A percentile compares a stretch with the other conserved stretches of the same genome.
These are phyloP conservation scores for Eucalyptus brandiana DNA, from an alignment of 345 rosid species.

Conservation along the genomic window DNA sequence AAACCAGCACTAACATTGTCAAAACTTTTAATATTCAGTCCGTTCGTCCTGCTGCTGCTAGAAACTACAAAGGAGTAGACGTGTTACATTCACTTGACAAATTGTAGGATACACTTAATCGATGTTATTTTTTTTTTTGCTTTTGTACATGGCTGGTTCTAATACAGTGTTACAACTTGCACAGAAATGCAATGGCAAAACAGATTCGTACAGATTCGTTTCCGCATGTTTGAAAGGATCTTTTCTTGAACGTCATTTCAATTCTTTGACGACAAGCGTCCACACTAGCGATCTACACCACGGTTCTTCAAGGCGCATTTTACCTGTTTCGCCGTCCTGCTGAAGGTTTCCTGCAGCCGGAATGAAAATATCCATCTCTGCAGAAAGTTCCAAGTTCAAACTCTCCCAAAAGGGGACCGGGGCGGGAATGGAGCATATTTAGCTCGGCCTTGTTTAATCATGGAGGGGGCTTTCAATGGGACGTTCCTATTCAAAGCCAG, in stretches of 20 bases:
- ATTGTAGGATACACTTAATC: background rate
- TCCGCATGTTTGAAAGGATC: background rate
- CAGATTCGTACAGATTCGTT: background rate
- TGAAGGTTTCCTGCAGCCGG: background rate
- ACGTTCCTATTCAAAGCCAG: background rate
- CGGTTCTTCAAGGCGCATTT: background rate
- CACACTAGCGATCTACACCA: background rate
- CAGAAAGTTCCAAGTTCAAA: constrained; percentile 4
- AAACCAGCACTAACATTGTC: background rate
- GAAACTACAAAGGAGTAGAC: background rate
- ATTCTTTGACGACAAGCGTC: background rate
- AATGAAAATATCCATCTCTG: background rate
- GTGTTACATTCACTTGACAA: background rate
- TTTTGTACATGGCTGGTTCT: background rate
- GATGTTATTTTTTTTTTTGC: background rate
- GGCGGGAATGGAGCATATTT: constrained; percentile 65
- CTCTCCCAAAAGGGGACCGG: constrained; percentile 77
- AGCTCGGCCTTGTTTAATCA: constrained; percentile 5
- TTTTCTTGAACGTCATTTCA: background rate
- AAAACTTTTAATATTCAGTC: background rate
- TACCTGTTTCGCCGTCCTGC: background rate
- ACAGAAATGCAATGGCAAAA: background rate
- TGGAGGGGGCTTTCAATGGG: background rate
- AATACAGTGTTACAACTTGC: background rate
- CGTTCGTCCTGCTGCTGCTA: background rate